phyloP scores from a whole-genome alignment of 2,329 filamentous ascomycete genomes.

The Diaporthe amygdali region DNA sequence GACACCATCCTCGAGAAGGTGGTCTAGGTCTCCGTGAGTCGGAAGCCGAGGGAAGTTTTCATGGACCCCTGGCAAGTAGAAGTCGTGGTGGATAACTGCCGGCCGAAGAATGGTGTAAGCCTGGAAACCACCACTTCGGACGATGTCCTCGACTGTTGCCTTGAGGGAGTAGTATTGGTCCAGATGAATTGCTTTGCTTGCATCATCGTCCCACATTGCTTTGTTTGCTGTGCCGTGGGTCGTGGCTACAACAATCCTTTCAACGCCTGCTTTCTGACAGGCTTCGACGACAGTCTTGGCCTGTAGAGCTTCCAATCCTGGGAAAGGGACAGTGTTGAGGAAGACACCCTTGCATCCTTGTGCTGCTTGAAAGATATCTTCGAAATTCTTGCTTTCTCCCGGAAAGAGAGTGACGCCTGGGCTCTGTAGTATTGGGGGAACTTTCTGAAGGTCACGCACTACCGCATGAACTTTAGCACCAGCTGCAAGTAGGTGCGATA shows the following conservation, averaged over 20 bases:
- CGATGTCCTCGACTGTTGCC: not conserved
- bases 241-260: not conserved
- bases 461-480: not conserved
- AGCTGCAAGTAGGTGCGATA: not conserved
- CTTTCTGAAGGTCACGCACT: not conserved
- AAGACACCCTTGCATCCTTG: not conserved
- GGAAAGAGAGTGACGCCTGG: not conserved
- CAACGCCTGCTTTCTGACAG: not conserved
- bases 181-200: not conserved
- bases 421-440: not conserved
- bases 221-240: not conserved
- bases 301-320: not conserved
- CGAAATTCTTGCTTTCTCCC: not conserved
- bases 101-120: not conserved
- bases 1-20: conserved; percentile 29
- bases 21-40: conserved; percentile 34
- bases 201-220: not conserved
- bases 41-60: conserved; percentile 37
- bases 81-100: not conserved
- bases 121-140: not conserved
- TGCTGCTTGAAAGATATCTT: not conserved
- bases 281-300: not conserved
- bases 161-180: not conserved
- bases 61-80: not conserved
- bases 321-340: not conserved